Evolutionary conservation across 331 rosid species (phyloP).

Genomic region (Prunus yedoensis): DNA sequence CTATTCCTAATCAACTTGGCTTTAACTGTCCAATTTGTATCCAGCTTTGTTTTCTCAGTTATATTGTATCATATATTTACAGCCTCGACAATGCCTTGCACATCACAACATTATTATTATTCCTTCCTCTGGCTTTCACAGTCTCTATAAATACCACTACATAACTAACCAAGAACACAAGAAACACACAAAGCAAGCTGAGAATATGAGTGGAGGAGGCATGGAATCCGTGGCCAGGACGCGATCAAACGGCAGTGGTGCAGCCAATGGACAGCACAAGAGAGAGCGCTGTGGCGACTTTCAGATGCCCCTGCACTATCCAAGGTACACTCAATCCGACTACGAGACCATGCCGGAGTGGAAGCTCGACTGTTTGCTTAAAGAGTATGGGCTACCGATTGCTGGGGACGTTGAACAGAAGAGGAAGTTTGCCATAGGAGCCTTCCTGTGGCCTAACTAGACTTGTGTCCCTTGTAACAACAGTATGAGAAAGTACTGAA

Average conservation of each 20-base stretch:
- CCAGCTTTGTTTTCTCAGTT: slow-evolving; percentile 10
- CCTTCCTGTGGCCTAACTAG: slow-evolving; percentile 57
- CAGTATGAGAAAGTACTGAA: not conserved
- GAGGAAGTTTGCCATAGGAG: slow-evolving; percentile 66
- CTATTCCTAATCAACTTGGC: not conserved
- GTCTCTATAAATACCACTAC: slow-evolving; percentile 9
- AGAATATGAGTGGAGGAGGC: slow-evolving; percentile 12
- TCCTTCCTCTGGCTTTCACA: not conserved
- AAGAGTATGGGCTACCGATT: slow-evolving; percentile 60
- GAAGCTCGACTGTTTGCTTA: slow-evolving; percentile 62
- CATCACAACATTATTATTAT: not conserved
- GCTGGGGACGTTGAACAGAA: slow-evolving; percentile 44
- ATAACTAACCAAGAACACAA: not conserved
- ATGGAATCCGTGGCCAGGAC: slow-evolving; percentile 1
- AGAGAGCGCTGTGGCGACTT: slow-evolving; percentile 37
- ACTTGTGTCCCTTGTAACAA: not conserved
- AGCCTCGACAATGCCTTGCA: not conserved
- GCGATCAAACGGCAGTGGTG: not conserved
- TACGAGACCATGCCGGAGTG: slow-evolving; percentile 74
- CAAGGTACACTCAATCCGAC: slow-evolving; percentile 52
- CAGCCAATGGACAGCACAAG: slow-evolving; percentile 13
- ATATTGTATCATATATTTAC: not conserved
- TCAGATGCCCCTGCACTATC: slow-evolving; percentile 82
- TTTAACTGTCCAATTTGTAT: slow-evolving; percentile 3
- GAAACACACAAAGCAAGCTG: not conserved